These are phyloP conservation scores for Citrus glauca DNA, from an alignment of 345 rosid species.

Conservation along the genomic window DNA sequence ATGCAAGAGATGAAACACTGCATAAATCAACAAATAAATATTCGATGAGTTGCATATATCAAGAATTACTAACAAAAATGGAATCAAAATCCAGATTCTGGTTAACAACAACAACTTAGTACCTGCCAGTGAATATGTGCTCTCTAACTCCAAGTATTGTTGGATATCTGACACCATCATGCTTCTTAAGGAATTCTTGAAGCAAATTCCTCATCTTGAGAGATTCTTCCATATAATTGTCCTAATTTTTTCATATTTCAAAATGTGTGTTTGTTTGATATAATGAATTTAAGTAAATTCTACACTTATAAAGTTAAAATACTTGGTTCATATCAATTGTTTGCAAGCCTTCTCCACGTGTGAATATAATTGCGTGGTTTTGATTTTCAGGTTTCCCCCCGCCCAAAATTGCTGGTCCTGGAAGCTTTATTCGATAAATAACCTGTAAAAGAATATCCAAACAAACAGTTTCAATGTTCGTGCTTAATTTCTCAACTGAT, in stretches of 20 bases:
- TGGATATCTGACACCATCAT: constrained; percentile 66
- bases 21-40: constrained; percentile 15
- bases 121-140: constrained; percentile 85
- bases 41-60: background rate
- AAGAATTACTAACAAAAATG: background rate
- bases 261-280: background rate
- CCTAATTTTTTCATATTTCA: constrained; percentile 29
- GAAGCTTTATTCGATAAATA: constrained; percentile 53
- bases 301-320: background rate
- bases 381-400: constrained; percentile 69
- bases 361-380: constrained; percentile 57
- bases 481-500: background rate
- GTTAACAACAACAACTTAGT: background rate
- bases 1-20: constrained; percentile 87
- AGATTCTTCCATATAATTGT: constrained; percentile 85
- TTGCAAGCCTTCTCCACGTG: constrained; percentile 60
- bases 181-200: constrained; percentile 63
- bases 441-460: constrained; percentile 27
- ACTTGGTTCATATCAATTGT: constrained; percentile 71
- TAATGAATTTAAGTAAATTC: background rate
- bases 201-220: constrained; percentile 82
- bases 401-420: constrained; percentile 56
- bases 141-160: constrained; percentile 75
- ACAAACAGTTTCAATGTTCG: background rate
- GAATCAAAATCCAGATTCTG: background rate